Conservation (phyloP, 1,139 yeast species). For the Scheffersomyces titani region DNA sequence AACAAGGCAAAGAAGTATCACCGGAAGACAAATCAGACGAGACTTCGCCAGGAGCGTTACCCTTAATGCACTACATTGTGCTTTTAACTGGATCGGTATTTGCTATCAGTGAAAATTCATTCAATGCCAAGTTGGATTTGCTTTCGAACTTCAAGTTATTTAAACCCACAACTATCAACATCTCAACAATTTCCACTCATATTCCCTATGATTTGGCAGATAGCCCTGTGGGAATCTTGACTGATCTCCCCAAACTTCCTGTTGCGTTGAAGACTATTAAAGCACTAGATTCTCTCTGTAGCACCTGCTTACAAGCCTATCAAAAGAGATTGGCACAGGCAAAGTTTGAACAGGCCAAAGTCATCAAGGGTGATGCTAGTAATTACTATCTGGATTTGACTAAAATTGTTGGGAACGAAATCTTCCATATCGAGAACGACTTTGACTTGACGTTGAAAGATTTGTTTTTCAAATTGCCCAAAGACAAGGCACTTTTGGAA, state of each 20-base stretch:
- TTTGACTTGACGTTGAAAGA: conserved; percentile 14
- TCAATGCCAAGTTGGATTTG: conserved; percentile 43
- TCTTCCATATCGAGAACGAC: conserved; percentile 9
- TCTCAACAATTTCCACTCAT: conserved; percentile 40
- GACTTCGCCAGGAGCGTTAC: conserved; percentile 12
- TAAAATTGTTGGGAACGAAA: conserved; percentile 6
- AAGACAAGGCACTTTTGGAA: conserved; percentile 9
- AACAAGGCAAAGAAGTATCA: background rate
- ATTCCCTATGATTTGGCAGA: conserved; percentile 44
- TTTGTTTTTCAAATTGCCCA: conserved; percentile 10
- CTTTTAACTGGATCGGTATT: conserved; percentile 46
- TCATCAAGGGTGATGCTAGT: conserved; percentile 10
- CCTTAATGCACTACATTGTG: conserved; percentile 39
- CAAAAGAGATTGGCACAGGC: conserved; percentile 48
- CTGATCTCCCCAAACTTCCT: conserved; percentile 30
- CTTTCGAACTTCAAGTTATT: conserved; percentile 43
- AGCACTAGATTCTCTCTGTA: conserved; percentile 35
- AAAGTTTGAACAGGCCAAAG: conserved; percentile 26
- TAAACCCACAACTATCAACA: conserved; percentile 29
- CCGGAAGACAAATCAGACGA: background rate
- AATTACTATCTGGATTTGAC: conserved; percentile 10
- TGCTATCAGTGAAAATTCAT: conserved; percentile 50
- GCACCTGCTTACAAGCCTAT: conserved; percentile 49
- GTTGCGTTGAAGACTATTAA: conserved; percentile 35
- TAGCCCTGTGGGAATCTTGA: conserved; percentile 26